Percentiles rank a stretch among this genome's conserved stretches.
Evolutionary conservation across 1,284 basidiomycete genomes (phyloP).

Genomic region (Psilocybe mexicana): DNA sequence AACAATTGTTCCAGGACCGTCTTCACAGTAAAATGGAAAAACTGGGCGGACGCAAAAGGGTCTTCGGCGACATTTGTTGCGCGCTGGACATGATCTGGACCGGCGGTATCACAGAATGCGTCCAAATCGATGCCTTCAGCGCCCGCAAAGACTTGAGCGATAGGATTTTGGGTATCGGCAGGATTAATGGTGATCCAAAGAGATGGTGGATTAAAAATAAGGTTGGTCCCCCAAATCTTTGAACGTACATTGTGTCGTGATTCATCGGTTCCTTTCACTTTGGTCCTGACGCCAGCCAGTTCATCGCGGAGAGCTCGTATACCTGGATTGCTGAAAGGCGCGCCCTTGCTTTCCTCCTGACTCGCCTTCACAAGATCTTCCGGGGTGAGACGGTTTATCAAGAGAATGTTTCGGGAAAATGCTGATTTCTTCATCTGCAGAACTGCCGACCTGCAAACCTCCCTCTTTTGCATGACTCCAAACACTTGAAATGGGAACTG

Average conservation of each 20-base stretch:
- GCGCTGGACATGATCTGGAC: conserved; percentile 27
- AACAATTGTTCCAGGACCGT: no score
- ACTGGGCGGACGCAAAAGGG: conserved; percentile 38
- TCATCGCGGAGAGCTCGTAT: conserved; percentile 15
- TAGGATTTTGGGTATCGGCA: conserved; percentile 31
- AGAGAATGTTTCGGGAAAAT: background rate
- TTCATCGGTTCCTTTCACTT: conserved; percentile 25
- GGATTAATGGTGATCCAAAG: conserved; percentile 38
- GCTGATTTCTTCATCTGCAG: conserved; percentile 12
- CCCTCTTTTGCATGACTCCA: conserved; percentile 10
- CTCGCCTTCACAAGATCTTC: conserved; percentile 11
- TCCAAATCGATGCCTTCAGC: conserved; percentile 40
- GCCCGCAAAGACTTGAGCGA: conserved; percentile 38
- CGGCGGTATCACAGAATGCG: conserved; percentile 25
- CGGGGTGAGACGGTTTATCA: background rate
- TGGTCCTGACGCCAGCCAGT: conserved; percentile 13
- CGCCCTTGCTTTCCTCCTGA: conserved; percentile 4
- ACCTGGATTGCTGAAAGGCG: background rate
- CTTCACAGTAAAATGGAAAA: conserved; percentile 37
- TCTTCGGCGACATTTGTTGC: conserved; percentile 35
- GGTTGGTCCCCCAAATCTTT: conserved; percentile 22
- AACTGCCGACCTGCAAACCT: conserved; percentile 1
- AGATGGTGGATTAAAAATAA: conserved; percentile 4
- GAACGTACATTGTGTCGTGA: conserved; percentile 11
- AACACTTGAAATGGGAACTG: conserved; percentile 13